Conservation (phyloP, 345 rosid species). For the Draba incana region DNA sequence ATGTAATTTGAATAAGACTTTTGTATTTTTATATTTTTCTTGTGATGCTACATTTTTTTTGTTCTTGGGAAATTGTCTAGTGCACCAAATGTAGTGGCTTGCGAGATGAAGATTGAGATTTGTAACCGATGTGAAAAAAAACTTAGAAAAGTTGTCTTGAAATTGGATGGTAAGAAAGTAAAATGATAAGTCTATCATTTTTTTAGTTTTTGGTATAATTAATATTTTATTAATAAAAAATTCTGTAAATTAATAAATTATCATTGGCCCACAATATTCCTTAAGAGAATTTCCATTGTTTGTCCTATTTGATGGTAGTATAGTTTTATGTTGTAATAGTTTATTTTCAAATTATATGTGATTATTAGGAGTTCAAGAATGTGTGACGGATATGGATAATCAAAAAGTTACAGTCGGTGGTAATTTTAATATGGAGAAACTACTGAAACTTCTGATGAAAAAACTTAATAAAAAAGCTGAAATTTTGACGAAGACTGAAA, state of each 20-base stretch:
- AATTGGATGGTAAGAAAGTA: not conserved
- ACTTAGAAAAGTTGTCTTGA: not conserved
- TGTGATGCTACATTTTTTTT: not conserved
- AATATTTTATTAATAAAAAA: too few relatives aligned
- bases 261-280: too few relatives aligned
- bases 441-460: not conserved
- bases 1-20: not conserved
- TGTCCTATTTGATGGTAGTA: too few relatives aligned
- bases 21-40: not conserved
- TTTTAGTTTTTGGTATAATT: too few relatives aligned
- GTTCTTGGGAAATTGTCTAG: not conserved
- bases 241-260: too few relatives aligned
- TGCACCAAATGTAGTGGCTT: not conserved
- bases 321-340: not conserved
- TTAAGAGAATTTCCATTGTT: too few relatives aligned
- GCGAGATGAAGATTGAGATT: not conserved
- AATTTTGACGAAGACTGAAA: not conserved
- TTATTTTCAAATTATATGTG: not conserved
- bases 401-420: slow-evolving; percentile 15
- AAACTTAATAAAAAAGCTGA: not conserved
- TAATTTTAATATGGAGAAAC: not conserved
- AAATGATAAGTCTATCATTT: too few relatives aligned
- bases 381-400: not conserved
- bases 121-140: not conserved
- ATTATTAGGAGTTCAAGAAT: slow-evolving; percentile 16